These are phyloP conservation scores for Cladophialophora exuberans DNA, from an alignment of 2,329 filamentous ascomycete genomes.

Conservation along the genomic window DNA sequence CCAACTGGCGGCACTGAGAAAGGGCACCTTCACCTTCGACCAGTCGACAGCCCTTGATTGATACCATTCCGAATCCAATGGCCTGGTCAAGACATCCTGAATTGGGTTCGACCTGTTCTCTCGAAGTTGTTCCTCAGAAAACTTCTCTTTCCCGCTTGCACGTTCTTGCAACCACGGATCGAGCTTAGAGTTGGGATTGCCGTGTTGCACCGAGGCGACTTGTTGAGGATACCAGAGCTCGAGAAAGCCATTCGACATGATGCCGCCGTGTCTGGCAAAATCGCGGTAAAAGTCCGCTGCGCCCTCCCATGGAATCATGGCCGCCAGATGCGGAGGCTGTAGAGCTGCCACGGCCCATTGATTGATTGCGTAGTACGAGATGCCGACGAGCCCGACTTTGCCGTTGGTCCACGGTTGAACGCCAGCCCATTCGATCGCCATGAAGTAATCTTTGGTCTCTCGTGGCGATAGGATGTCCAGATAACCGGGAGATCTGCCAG, in stretches of 20 bases:
- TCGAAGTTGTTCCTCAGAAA: conserved; percentile 38
- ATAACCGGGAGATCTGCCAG: conserved; percentile 34
- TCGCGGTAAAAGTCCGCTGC: conserved; percentile 53
- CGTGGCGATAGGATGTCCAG: conserved; percentile 46
- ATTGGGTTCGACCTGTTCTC: conserved; percentile 45
- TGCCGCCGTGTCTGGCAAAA: conserved; percentile 63
- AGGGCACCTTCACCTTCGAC: conserved; percentile 67
- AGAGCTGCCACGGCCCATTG: conserved; percentile 49
- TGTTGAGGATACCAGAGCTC: conserved; percentile 51
- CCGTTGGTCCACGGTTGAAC: conserved; percentile 51
- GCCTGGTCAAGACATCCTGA: conserved; percentile 51
- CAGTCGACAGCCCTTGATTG: conserved; percentile 66
- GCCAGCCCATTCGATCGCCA: conserved; percentile 49
- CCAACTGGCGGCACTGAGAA: conserved; percentile 71
- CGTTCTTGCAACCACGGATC: conserved; percentile 44
- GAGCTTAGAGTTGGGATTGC: conserved; percentile 46
- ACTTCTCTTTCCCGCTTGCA: conserved; percentile 55
- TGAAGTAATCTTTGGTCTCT: conserved; percentile 51
- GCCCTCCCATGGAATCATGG: conserved; percentile 55
- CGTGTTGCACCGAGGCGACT: conserved; percentile 70
- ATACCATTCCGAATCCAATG: conserved; percentile 65
- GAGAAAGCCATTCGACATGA: conserved; percentile 62
- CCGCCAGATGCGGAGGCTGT: conserved; percentile 46
- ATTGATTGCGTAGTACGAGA: conserved; percentile 47
- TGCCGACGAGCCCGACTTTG: conserved; percentile 48